Conservation (phyloP, 371 early-diverging fungal species). For the Rhizopus arrhizus region DNA sequence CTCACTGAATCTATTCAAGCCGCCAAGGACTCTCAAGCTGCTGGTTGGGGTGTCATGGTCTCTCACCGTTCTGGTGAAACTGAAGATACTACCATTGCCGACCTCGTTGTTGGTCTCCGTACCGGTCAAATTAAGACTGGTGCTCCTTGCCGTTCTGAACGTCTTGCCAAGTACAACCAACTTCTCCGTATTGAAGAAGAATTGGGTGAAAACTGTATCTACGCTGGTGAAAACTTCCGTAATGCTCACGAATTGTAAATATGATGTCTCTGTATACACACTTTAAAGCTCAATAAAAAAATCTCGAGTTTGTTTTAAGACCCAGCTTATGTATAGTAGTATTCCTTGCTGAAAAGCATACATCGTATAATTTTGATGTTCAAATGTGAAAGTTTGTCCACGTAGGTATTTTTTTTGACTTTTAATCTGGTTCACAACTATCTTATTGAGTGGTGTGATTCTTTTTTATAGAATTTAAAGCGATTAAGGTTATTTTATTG, state of each 20-base stretch:
- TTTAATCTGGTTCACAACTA: too few species aligned
- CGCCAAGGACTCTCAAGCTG: slow-evolving; percentile 69
- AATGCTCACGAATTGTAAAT: slow-evolving; percentile 69
- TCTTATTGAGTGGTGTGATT: too few species aligned
- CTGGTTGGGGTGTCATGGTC: slow-evolving; percentile 99
- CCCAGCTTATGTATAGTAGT: too few species aligned
- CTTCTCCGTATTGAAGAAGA: slow-evolving; percentile 93
- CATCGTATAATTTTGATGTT: too few species aligned
- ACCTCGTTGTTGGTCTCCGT: slow-evolving; percentile 96
- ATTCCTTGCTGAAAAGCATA: too few species aligned
- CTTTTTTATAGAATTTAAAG: too few species aligned
- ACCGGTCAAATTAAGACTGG: slow-evolving; percentile 99
- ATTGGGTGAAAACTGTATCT: slow-evolving; percentile 79
- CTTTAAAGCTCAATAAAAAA: neutral
- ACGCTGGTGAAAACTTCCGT: slow-evolving; percentile 95
- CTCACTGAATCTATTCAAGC: slow-evolving; percentile 94
- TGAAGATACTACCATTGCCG: slow-evolving; percentile 98
- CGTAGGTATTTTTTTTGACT: too few species aligned
- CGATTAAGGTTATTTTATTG: too few species aligned
- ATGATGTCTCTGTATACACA: slow-evolving; percentile 1
- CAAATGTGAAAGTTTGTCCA: too few species aligned
- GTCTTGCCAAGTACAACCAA: slow-evolving; percentile 99
- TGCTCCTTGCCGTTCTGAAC: slow-evolving; percentile 98
- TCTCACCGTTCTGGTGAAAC: slow-evolving; percentile 99
- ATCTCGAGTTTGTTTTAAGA: too few species aligned